phyloP scores from a whole-genome alignment of 768 basidiomycete genomes.

The Boletus vinaceobasis region DNA sequence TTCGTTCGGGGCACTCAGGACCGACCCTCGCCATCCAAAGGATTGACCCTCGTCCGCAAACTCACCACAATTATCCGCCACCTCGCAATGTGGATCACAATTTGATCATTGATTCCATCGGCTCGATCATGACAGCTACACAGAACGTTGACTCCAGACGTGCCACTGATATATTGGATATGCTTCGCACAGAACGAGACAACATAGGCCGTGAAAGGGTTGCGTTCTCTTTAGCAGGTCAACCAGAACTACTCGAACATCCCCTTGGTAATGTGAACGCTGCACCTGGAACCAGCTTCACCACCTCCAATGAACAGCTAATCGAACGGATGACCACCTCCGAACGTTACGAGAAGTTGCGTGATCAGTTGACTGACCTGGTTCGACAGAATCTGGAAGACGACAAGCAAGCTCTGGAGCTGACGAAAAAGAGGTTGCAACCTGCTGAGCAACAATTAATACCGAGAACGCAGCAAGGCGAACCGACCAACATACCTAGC shows the following conservation, averaged over 20 bases:
- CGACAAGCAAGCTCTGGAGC: not conserved
- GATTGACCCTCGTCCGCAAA: not conserved
- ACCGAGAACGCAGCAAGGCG: not conserved
- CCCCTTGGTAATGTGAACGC: not conserved
- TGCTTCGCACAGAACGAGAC: not conserved
- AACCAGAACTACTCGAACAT: not conserved
- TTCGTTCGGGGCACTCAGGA: not conserved
- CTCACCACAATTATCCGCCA: not conserved
- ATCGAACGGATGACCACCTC: not conserved
- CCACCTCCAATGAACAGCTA: not conserved
- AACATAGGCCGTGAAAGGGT: not conserved
- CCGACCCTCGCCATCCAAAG: too few relatives aligned
- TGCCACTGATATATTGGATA: not conserved
- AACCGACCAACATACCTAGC: not conserved
- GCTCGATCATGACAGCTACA: not conserved
- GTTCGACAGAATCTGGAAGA: not conserved
- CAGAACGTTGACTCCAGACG: not conserved
- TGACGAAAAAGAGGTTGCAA: not conserved
- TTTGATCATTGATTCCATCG: not conserved
- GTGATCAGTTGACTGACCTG: not conserved
- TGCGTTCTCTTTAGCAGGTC: not conserved
- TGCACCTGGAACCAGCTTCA: not conserved
- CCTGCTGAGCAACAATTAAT: not conserved
- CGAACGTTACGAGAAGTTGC: not conserved
- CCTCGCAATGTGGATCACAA: not conserved